Evolutionary conservation across 2,329 filamentous ascomycete genomes (phyloP).

Genomic region (Dactylonectria macrodidyma): DNA sequence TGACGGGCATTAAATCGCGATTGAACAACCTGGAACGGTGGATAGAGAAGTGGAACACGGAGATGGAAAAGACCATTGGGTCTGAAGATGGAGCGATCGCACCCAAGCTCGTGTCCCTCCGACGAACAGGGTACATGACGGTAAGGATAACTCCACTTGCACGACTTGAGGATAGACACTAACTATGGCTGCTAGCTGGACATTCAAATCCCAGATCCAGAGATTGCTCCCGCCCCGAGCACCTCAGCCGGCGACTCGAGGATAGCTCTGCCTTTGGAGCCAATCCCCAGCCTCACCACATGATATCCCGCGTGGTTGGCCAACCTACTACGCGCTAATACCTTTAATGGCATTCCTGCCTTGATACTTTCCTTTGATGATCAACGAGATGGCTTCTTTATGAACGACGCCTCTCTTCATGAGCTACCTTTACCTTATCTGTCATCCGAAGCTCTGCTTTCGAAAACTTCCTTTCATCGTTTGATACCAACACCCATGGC

Average conservation of each 20-base stretch:
- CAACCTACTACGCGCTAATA: constrained; percentile 26
- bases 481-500: constrained; percentile 51
- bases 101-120: constrained; percentile 83
- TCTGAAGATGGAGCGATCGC: constrained; percentile 66
- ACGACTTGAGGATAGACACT: constrained; percentile 18
- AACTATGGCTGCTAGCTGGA: constrained; percentile 70
- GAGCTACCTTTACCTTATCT: constrained; percentile 33
- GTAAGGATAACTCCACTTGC: constrained; percentile 60
- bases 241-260: constrained; percentile 57
- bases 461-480: constrained; percentile 22
- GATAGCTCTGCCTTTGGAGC: constrained; percentile 54
- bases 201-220: constrained; percentile 85
- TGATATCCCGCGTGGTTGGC: constrained; percentile 35
- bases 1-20: constrained; percentile 81
- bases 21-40: constrained; percentile 81
- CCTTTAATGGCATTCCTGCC: constrained; percentile 32
- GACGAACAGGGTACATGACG: constrained; percentile 90
- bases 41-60: constrained; percentile 89
- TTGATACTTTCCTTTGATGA: constrained; percentile 44
- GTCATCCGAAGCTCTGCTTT: constrained; percentile 20
- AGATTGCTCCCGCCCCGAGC: constrained; percentile 71
- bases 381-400: constrained; percentile 44
- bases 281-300: constrained; percentile 43
- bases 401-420: constrained; percentile 44
- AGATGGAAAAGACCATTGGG: constrained; percentile 71